A percentile compares a stretch with the other conserved stretches of the same genome.
Evolutionary conservation across 495 filamentous ascomycete species (phyloP).

Genomic region (Lophium mytilinum): DNA sequence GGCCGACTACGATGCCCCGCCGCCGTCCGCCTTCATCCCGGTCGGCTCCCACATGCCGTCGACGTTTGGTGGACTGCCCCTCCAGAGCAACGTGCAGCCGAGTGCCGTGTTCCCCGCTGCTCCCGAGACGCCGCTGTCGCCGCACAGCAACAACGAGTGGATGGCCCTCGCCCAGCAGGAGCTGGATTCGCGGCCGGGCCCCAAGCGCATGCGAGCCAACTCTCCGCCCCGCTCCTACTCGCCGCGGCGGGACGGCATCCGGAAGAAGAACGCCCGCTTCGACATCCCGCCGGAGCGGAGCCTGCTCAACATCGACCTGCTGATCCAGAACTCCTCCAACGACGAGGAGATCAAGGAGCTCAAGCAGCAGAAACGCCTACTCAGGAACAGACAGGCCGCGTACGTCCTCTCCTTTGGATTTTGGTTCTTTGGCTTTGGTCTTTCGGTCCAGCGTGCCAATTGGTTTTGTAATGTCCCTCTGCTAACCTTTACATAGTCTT

Average conservation of each 20-base stretch:
- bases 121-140: conserved; percentile 47
- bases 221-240: conserved; percentile 78
- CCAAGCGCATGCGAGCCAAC: conserved; percentile 60
- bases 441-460: conserved; percentile 18
- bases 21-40: conserved; percentile 42
- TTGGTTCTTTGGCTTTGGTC: conserved; percentile 22
- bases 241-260: conserved; percentile 84
- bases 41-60: conserved; percentile 19
- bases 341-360: conserved; percentile 96
- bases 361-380: conserved; percentile 93
- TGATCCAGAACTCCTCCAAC: conserved; percentile 81
- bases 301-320: conserved; percentile 85
- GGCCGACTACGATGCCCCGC: conserved; percentile 32
- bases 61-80: conserved; percentile 30
- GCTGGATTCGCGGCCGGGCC: conserved; percentile 52
- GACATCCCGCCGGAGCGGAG: conserved; percentile 93
- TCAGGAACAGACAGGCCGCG: conserved; percentile 95
- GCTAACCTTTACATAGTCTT: conserved; percentile 54
- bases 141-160: conserved; percentile 57
- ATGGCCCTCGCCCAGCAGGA: conserved; percentile 39
- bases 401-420: conserved; percentile 42
- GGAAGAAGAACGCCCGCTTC: conserved; percentile 99
- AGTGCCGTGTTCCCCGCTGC: conserved; percentile 27
- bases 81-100: conserved; percentile 24
- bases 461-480: conserved; percentile 26